Base-by-base conservation (phyloP, 2,329 filamentous ascomycete genomes). In the Botrytis cinerea region DNA sequence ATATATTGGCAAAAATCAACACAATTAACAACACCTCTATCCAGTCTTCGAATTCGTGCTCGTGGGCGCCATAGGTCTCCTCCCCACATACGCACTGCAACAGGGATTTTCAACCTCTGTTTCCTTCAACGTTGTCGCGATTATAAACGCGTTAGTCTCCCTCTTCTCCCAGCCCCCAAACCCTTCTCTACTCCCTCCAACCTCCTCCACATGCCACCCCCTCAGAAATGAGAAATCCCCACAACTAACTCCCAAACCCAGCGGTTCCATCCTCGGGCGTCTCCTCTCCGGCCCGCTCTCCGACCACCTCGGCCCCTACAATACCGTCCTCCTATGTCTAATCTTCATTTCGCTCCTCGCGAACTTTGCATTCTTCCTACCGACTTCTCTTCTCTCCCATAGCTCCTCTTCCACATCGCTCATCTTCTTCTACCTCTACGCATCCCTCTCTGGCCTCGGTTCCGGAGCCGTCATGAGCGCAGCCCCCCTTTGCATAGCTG, bases 1-100 rank as follows among this genome's bases (percentile, higher is more conserved):
- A 38, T 0, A 38, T 5, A 48, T 40, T 32, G 3, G 18, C 12
- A 25, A 71, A 46, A 63, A 20, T 43, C 35, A n/a, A 46, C 9
- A 61, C 10, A 66, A 22, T n/a, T 74, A 63, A 73, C 32, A 43
- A 20, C 18, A 18, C 51, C 40, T 14, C 12, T 7, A 54, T 43
- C 40, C 35, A 80, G 79, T 77, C 38, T 80, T 93, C 74, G 92
- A 94, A 82, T 92, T 92, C 82, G 91, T 90, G 0, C 86, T 94
- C n/a, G 94, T 94, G 80, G 88, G 97, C 38, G 94, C 94, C 0
- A 86, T 97, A 73, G 91, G 91, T 6, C 97, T 95, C 80, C 89
- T 97, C 62, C 92, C 92, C 10, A 92, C 90, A 1, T 98, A 94
- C 80, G 90, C 92, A 2, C 83, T 94, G 12, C 82, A 84, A 63